phyloP scores from a whole-genome alignment of 495 filamentous ascomycete genomes.

The Oidiodendron maius region DNA sequence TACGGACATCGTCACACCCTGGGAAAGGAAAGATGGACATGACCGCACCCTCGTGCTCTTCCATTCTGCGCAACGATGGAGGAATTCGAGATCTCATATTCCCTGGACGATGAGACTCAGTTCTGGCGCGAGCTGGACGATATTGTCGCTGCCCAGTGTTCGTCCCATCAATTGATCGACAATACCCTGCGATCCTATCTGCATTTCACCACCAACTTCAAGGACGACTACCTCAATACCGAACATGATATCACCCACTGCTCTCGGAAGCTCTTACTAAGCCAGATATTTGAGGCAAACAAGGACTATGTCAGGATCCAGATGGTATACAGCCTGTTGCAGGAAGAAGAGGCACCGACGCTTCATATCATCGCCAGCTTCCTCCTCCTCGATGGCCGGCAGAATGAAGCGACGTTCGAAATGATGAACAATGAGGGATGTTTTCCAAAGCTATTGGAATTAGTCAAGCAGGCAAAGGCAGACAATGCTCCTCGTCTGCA shows the following conservation, averaged over 20 bases:
- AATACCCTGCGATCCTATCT: slow-evolving; percentile 80
- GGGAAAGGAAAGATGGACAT: too few species aligned
- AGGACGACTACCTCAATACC: slow-evolving; percentile 75
- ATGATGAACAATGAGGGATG: slow-evolving; percentile 81
- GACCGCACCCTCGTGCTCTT: too few species aligned
- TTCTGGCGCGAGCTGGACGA: slow-evolving; percentile 89
- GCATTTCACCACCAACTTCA: slow-evolving; percentile 68
- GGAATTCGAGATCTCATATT: slow-evolving; percentile 52
- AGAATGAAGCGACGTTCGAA: slow-evolving; percentile 71
- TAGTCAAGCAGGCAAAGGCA: slow-evolving; percentile 60
- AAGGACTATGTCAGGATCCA: slow-evolving; percentile 86
- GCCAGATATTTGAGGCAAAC: slow-evolving; percentile 65
- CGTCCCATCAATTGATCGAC: slow-evolving; percentile 76
- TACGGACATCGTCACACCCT: too few species aligned
- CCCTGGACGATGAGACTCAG: slow-evolving; percentile 78
- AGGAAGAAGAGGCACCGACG: slow-evolving; percentile 76
- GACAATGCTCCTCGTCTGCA: slow-evolving; percentile 70
- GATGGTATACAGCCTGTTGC: slow-evolving; percentile 84
- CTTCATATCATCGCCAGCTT: slow-evolving; percentile 81
- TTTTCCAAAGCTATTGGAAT: slow-evolving; percentile 76
- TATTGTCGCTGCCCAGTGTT: slow-evolving; percentile 67
- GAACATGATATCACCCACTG: slow-evolving; percentile 83
- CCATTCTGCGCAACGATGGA: slow-evolving; percentile 31
- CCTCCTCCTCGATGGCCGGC: slow-evolving; percentile 83
- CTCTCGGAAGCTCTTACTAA: slow-evolving; percentile 73